These are phyloP conservation scores for Leucocoprinus leucothites DNA, from an alignment of 768 basidiomycete genomes.

Conservation along the genomic window DNA sequence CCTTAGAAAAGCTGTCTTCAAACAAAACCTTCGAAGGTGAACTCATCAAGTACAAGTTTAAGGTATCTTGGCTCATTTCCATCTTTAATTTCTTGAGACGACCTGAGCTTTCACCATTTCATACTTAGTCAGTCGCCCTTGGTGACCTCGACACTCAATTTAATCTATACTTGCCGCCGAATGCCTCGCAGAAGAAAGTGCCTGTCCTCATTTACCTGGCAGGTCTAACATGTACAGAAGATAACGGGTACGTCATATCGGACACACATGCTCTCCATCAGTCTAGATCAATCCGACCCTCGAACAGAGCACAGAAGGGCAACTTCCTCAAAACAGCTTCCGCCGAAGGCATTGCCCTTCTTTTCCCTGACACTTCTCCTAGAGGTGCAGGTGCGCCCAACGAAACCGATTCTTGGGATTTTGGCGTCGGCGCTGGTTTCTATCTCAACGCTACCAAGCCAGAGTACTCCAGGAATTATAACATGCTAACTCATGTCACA, in stretches of 20 bases:
- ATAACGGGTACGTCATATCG: conserved; percentile 68
- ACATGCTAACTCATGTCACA: conserved; percentile 86
- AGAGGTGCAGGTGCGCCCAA: conserved; percentile 85
- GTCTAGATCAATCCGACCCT: too few relatives aligned
- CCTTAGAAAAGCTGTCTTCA: conserved; percentile 66
- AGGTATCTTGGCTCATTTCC: conserved; percentile 32
- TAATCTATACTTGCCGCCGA: conserved; percentile 84
- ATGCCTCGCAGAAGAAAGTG: conserved; percentile 46
- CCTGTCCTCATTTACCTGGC: conserved; percentile 83
- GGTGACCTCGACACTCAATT: conserved; percentile 73
- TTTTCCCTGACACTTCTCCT: conserved; percentile 96
- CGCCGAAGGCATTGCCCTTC: conserved; percentile 80
- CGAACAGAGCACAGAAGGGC: conserved; percentile 84
- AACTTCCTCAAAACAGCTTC: conserved; percentile 85
- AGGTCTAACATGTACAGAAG: conserved; percentile 88
- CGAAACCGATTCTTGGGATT: conserved; percentile 83
- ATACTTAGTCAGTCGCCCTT: conserved; percentile 60
- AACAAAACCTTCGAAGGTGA: conserved; percentile 82
- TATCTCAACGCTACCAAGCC: conserved; percentile 88
- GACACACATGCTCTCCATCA: background rate
- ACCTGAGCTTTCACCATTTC: background rate
- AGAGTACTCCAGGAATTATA: conserved; percentile 72
- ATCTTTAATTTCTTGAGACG: background rate
- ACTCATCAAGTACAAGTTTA: conserved; percentile 85
- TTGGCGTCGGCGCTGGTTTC: conserved; percentile 95